Evolutionary conservation across 2,329 filamentous ascomycete genomes (phyloP).

Genomic region (Claviceps maximensis): DNA sequence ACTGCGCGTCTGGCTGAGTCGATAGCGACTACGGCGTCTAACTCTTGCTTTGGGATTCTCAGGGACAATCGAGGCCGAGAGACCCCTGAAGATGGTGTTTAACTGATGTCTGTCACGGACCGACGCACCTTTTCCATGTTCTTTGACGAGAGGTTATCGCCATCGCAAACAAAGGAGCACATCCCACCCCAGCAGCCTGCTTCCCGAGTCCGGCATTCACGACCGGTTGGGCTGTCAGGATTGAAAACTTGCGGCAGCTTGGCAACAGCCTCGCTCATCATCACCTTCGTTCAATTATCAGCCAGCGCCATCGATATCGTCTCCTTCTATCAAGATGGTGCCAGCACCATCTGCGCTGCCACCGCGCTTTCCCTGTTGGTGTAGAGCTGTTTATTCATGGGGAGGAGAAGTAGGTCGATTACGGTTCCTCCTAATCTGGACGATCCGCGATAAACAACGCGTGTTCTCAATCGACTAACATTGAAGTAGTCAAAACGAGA

Average conservation of each 20-base stretch:
- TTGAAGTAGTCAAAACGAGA: constrained; percentile 64
- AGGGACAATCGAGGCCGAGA: not conserved
- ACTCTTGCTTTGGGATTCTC: not conserved
- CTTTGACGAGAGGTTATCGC: not conserved
- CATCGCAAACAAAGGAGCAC: not conserved
- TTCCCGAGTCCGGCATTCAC: not conserved
- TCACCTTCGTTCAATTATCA: not conserved
- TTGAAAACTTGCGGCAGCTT: not conserved
- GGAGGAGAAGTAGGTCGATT: constrained; percentile 56
- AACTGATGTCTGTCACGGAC: not conserved
- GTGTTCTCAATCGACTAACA: not conserved
- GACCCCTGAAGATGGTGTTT: not conserved
- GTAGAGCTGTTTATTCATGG: constrained; percentile 83
- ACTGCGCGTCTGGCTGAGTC: not conserved
- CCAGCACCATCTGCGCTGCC: constrained; percentile 50
- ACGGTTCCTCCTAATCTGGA: not conserved
- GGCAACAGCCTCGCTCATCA: not conserved
- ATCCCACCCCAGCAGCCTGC: not conserved
- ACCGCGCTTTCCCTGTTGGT: constrained; percentile 79
- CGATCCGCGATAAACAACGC: not conserved
- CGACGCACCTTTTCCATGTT: not conserved
- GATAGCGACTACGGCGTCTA: not conserved
- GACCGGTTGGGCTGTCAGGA: not conserved
- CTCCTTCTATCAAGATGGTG: constrained; percentile 29
- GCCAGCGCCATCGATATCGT: not conserved